Percentiles rank a stretch among this genome's conserved stretches.
phyloP scores from a whole-genome alignment of 1,284 basidiomycete genomes.

The Malassezia brasiliensis region DNA sequence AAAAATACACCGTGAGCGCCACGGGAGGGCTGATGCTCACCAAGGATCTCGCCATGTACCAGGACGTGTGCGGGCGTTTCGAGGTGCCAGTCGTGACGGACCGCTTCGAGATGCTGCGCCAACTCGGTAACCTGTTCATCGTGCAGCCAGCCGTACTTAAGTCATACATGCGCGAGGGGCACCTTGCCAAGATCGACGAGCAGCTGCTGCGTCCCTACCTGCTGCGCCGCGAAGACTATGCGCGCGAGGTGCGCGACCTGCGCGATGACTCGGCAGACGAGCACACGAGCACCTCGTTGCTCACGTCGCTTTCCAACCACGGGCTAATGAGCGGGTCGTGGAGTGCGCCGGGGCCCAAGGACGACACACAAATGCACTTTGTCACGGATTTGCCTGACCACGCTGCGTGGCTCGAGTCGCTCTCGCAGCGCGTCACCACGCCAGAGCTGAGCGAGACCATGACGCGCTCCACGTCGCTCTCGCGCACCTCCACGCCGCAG shows the following conservation, averaged over 20 bases:
- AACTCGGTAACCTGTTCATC: slow-evolving; percentile 84
- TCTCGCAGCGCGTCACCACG: background rate
- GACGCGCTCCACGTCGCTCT: background rate
- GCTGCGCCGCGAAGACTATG: slow-evolving; percentile 72
- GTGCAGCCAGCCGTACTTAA: slow-evolving; percentile 44
- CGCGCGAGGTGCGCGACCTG: slow-evolving; percentile 38
- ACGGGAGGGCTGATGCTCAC: slow-evolving; percentile 96
- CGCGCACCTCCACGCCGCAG: slow-evolving; percentile 1
- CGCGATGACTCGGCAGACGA: slow-evolving; percentile 19
- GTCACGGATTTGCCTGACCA: slow-evolving; percentile 13
- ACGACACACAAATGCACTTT: background rate
- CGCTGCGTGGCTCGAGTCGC: background rate
- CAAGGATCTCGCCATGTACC: slow-evolving; percentile 95
- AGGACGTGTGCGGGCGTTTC: slow-evolving; percentile 77
- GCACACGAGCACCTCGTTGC: slow-evolving; percentile 3
- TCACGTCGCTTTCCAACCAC: slow-evolving; percentile 5
- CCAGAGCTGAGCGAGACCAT: background rate
- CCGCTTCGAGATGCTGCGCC: slow-evolving; percentile 95
- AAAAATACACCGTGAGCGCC: slow-evolving; percentile 90
- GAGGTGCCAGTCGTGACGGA: slow-evolving; percentile 73
- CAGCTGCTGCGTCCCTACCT: slow-evolving; percentile 81
- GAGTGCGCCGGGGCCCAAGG: background rate
- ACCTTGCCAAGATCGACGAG: slow-evolving; percentile 70
- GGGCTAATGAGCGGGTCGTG: background rate
- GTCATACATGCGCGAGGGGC: slow-evolving; percentile 45